Evolutionary conservation across 805 yeast genomes (phyloP).

Genomic region (Cyberlindnera suaveolens): DNA sequence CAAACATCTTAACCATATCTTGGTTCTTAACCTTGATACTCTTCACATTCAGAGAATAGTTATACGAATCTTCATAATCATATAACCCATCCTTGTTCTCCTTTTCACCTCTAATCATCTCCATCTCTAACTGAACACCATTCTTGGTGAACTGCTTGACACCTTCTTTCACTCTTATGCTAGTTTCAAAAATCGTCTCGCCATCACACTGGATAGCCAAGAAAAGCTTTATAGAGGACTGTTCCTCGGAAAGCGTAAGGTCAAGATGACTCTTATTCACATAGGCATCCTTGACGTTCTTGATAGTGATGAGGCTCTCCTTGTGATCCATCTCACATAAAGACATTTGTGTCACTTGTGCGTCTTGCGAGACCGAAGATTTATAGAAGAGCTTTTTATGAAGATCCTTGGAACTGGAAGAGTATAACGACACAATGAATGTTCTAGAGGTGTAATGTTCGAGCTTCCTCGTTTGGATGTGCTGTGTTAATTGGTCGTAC

Average conservation of each 20-base stretch:
- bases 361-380: not conserved
- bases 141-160: not conserved
- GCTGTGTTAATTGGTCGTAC: not conserved
- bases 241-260: not conserved
- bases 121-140: not conserved
- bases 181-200: not conserved
- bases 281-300: slow-evolving; percentile 1
- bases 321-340: not conserved
- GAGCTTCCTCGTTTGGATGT: not conserved
- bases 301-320: not conserved
- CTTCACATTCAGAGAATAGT: not conserved
- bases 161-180: not conserved
- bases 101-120: not conserved
- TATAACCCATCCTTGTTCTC: slow-evolving; percentile 1
- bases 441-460: not conserved
- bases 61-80: slow-evolving; percentile 1
- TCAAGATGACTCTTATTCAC: slow-evolving; percentile 1
- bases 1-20: slow-evolving; percentile 1
- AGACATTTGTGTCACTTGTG: not conserved
- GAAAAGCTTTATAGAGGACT: slow-evolving; percentile 1
- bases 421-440: not conserved
- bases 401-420: not conserved
- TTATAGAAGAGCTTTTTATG: slow-evolving; percentile 1
- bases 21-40: not conserved
- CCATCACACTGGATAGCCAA: not conserved